A percentile compares a stretch with the other conserved stretches of the same genome.
phyloP scores from a whole-genome alignment of 2,329 filamentous ascomycete genomes.

The Cladosporium sp. region DNA sequence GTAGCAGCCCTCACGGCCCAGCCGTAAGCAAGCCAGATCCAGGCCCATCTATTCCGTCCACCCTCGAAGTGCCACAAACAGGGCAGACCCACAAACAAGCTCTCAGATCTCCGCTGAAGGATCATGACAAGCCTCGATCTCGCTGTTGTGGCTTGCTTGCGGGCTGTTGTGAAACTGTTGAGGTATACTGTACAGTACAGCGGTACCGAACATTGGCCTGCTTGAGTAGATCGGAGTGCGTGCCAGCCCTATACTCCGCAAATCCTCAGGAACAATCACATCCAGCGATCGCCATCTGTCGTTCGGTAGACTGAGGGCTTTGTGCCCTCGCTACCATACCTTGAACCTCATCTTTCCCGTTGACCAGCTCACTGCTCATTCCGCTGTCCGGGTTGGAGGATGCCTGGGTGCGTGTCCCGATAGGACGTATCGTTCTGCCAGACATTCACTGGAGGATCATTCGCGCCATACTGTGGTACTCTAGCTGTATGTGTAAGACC shows the following conservation, averaged over 20 bases:
- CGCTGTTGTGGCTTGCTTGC: not conserved
- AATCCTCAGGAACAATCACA: not conserved
- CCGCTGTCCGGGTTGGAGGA: constrained; percentile 3
- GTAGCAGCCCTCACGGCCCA: not conserved
- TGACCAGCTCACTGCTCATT: not conserved
- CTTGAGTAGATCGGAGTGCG: not conserved
- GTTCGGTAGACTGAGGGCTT: not conserved
- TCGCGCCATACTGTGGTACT: not conserved
- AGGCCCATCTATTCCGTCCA: not conserved
- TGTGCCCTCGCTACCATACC: not conserved
- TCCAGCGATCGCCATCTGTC: not conserved
- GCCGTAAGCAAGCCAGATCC: not conserved
- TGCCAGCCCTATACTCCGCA: not conserved
- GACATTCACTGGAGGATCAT: not conserved
- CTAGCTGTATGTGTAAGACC: not conserved
- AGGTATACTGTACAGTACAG: not conserved
- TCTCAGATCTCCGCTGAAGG: not conserved
- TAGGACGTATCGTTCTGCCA: constrained; percentile 14
- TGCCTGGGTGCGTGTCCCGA: constrained; percentile 1
- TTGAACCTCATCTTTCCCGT: not conserved
- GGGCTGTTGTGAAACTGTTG: not conserved
- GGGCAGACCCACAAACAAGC: not conserved
- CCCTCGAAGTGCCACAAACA: not conserved
- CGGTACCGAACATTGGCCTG: not conserved
- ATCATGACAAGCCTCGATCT: not conserved